phyloP scores from a whole-genome alignment of 805 yeast genomes.

The Lachancea nothofagi region DNA sequence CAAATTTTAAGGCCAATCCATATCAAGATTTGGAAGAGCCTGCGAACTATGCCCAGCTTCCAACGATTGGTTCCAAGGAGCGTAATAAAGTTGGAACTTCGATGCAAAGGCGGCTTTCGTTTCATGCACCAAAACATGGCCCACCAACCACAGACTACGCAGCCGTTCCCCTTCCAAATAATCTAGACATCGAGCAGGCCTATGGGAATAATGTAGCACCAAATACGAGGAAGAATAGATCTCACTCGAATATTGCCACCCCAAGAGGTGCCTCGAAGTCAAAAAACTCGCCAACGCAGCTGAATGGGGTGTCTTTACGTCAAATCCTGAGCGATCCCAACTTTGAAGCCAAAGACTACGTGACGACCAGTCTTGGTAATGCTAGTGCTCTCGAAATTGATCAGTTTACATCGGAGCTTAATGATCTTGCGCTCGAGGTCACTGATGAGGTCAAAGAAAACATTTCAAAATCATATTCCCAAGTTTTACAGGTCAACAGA shows the following conservation, averaged over 20 bases:
- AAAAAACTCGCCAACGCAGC: slow-evolving; percentile 16
- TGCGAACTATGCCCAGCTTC: slow-evolving; percentile 22
- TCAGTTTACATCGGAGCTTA: slow-evolving; percentile 53
- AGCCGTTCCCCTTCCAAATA: slow-evolving; percentile 24
- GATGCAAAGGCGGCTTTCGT: slow-evolving; percentile 42
- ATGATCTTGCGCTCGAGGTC: slow-evolving; percentile 44
- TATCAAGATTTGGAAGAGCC: slow-evolving; percentile 19
- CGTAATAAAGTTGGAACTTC: slow-evolving; percentile 37
- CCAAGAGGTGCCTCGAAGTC: slow-evolving; percentile 2
- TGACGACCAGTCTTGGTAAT: slow-evolving; percentile 47
- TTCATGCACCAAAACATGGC: slow-evolving; percentile 32
- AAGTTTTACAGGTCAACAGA: slow-evolving; percentile 52
- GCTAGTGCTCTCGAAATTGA: slow-evolving; percentile 72
- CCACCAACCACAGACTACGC: slow-evolving; percentile 29
- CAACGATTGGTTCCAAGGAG: slow-evolving; percentile 33
- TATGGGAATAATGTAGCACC: neutral
- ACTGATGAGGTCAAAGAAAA: slow-evolving; percentile 52
- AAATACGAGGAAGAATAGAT: slow-evolving; percentile 2
- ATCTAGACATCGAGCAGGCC: neutral
- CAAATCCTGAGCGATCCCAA: slow-evolving; percentile 35
- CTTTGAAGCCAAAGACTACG: slow-evolving; percentile 46
- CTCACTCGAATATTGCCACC: neutral
- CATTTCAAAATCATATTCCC: slow-evolving; percentile 57
- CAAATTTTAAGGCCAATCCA: slow-evolving; percentile 16
- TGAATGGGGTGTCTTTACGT: slow-evolving; percentile 19